Conservation (phyloP, 805 yeast species). For the Candida broadrunensis region DNA sequence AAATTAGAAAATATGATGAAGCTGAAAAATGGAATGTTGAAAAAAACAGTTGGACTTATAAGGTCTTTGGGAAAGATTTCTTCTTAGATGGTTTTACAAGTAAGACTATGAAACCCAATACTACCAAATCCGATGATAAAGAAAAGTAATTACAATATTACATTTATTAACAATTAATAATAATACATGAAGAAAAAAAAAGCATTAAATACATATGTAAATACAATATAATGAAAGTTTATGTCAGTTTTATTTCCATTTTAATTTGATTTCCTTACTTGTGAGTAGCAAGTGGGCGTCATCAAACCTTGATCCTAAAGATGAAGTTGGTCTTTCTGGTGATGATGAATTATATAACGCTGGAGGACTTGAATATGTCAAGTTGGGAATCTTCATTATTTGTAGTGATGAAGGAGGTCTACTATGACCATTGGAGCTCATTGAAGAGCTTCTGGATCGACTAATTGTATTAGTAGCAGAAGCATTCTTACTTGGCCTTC, state of each 20-base stretch:
- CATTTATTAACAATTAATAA: neutral
- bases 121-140: neutral
- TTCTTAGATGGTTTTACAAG: conserved; percentile 44
- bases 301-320: conserved; percentile 33
- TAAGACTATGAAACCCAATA: conserved; percentile 25
- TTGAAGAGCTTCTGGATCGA: neutral
- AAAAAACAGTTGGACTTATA: conserved; percentile 32
- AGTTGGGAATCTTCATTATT: conserved; percentile 5
- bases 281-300: conserved; percentile 27
- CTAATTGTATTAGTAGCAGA: neutral
- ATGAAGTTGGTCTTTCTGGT: conserved; percentile 33
- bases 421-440: neutral
- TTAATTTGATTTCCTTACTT: conserved; percentile 9
- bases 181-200: neutral
- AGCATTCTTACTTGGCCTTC: neutral
- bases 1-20: conserved; percentile 34
- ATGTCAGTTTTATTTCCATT: conserved; percentile 13
- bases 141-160: neutral
- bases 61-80: conserved; percentile 39
- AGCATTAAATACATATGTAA: neutral
- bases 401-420: neutral
- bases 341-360: conserved; percentile 19
- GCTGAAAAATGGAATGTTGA: conserved; percentile 38
- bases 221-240: neutral
- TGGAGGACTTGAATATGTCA: conserved; percentile 3